A percentile compares a stretch with the other conserved stretches of the same genome.
Conservation (phyloP, 1,284 basidiomycete genomes). For the Ceratobasidium sp. region DNA sequence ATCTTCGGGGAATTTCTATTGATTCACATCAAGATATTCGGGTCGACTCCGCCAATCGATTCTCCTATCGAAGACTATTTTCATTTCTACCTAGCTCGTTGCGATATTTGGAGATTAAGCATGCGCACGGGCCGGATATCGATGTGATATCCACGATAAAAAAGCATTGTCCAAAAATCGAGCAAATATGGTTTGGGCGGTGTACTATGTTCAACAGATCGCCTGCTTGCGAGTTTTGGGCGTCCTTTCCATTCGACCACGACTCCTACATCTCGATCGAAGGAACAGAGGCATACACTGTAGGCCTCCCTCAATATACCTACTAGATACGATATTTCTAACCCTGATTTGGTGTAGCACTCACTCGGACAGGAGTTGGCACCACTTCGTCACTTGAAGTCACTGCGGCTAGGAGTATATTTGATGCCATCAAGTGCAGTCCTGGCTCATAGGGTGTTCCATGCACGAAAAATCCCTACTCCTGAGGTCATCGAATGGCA, state of each 20-base stretch:
- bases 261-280: conserved; percentile 34
- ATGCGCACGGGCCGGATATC: conserved; percentile 25
- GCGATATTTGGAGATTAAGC: background rate
- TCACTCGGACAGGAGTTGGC: conserved; percentile 11
- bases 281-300: conserved; percentile 14
- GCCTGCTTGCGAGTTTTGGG: conserved; percentile 34
- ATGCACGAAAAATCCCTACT: background rate
- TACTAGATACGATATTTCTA: background rate
- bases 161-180: background rate
- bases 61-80: conserved; percentile 10
- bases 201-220: conserved; percentile 34
- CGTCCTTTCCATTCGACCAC: conserved; percentile 24
- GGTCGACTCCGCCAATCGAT: background rate
- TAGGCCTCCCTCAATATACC: background rate
- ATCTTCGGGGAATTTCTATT: background rate
- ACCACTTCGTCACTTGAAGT: background rate
- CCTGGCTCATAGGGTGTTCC: conserved; percentile 18
- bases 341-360: background rate
- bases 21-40: conserved; percentile 14
- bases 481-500: conserved; percentile 26
- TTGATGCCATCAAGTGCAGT: conserved; percentile 11
- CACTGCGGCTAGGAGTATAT: conserved; percentile 21
- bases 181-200: conserved; percentile 22
- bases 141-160: conserved; percentile 4
- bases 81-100: conserved; percentile 9